Conservation (phyloP, 2,329 filamentous ascomycete species). For the Zasmidium citrigriseum region DNA sequence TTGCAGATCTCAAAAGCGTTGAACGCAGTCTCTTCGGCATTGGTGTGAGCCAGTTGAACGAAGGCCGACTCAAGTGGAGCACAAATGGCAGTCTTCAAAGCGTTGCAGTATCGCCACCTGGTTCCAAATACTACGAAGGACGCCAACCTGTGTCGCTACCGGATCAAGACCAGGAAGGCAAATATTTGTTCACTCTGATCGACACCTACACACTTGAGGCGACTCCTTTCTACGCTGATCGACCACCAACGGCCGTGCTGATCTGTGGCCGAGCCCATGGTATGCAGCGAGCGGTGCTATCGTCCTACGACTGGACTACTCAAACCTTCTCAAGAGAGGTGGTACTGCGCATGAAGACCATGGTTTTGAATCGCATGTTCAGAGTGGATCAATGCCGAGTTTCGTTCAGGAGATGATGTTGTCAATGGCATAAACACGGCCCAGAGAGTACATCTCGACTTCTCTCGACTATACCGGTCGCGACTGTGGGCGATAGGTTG, state of each 20-base stretch:
- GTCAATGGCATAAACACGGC: not conserved
- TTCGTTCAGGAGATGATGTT: not conserved
- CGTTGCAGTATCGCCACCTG: not conserved
- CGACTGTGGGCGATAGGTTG: too few species aligned
- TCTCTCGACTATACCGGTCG: too few species aligned
- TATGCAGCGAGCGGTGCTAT: conserved; percentile 5
- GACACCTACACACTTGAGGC: conserved; percentile 3
- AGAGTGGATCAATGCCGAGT: not conserved
- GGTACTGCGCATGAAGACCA: not conserved
- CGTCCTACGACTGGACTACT: conserved; percentile 1
- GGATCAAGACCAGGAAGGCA: not conserved
- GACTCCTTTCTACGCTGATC: conserved; percentile 7
- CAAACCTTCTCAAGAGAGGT: not conserved
- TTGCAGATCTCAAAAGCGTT: not conserved
- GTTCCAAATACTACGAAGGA: not conserved
- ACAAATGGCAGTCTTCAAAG: not conserved
- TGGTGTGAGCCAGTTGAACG: not conserved
- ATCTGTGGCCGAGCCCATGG: conserved; percentile 2
- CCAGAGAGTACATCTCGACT: not conserved
- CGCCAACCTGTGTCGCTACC: not conserved
- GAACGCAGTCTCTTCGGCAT: not conserved
- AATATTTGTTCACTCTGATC: conserved; percentile 1
- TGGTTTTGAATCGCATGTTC: not conserved
- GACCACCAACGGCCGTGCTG: conserved; percentile 2
- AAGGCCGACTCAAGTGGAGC: conserved; percentile 7